Conservation (phyloP, 1,284 basidiomycete genomes). For the Cystobasidium sp. region DNA sequence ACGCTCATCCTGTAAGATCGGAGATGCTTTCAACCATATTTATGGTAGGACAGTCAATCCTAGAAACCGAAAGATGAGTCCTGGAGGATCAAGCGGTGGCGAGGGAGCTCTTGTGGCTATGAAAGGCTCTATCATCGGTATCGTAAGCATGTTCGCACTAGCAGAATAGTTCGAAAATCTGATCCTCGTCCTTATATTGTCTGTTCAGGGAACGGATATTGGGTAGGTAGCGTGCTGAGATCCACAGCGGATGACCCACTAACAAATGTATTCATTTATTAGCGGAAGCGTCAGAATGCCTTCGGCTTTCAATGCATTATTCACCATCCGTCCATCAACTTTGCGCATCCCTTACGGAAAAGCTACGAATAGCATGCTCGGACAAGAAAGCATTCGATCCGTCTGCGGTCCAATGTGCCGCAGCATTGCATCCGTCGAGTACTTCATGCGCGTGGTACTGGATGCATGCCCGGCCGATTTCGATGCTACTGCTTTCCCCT, state of each 20-base stretch:
- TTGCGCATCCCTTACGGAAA: conserved; percentile 54
- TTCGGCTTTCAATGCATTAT: conserved; percentile 45
- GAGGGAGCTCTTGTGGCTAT: conserved; percentile 58
- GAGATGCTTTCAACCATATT: conserved; percentile 52
- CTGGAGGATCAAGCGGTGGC: conserved; percentile 58
- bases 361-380: conserved; percentile 52
- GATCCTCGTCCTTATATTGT: neutral
- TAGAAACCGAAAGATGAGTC: conserved; percentile 56
- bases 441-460: conserved; percentile 55
- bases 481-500: conserved; percentile 48
- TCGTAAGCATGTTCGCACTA: conserved; percentile 40
- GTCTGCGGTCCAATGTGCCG: conserved; percentile 56
- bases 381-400: conserved; percentile 54
- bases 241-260: neutral
- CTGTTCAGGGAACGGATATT: neutral
- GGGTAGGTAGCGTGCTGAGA: neutral
- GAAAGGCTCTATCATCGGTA: conserved; percentile 54
- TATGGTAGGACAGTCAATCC: conserved; percentile 58
- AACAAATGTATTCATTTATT: neutral
- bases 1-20: conserved; percentile 7
- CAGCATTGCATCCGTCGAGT: conserved; percentile 53
- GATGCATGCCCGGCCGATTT: conserved; percentile 53
- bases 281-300: conserved; percentile 52
- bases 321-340: conserved; percentile 45
- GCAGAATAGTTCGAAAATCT: too few species aligned